Evolutionary conservation across 1,139 yeast species (phyloP).

Genomic region (Blastobotrys illinoisensis): DNA sequence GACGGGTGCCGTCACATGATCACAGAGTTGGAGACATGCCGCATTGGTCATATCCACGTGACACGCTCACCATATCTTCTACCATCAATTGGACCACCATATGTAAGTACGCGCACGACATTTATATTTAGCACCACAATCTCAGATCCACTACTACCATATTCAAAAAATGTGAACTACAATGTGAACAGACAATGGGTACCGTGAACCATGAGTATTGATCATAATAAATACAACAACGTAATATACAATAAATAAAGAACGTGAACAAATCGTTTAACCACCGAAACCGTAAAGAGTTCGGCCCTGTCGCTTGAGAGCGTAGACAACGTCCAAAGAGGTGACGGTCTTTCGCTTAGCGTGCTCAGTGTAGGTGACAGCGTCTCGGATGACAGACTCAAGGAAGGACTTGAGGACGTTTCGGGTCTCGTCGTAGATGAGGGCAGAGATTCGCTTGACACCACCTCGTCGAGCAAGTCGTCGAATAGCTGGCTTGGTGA

Average conservation of each 20-base stretch:
- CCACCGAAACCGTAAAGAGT: slow-evolving; percentile 99
- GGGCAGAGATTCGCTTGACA: slow-evolving; percentile 99
- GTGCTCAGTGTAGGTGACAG: slow-evolving; percentile 99
- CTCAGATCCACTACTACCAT: no score
- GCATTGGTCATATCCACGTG: background rate
- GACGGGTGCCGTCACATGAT: background rate
- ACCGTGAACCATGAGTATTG: slow-evolving; percentile 2
- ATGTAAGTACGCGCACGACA: no score
- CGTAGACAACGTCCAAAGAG: slow-evolving; percentile 97
- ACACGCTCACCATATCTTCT: background rate
- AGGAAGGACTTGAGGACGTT: slow-evolving; percentile 93
- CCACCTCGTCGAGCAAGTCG: slow-evolving; percentile 99
- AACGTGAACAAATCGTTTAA: slow-evolving; percentile 38
- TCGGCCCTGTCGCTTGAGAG: slow-evolving; percentile 99
- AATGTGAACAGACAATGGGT: no score
- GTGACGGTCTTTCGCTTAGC: slow-evolving; percentile 99
- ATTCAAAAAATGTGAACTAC: no score
- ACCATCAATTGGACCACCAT: no score
- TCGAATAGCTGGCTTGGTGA: slow-evolving; percentile 99
- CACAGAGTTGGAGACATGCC: background rate
- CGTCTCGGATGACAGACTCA: slow-evolving; percentile 97
- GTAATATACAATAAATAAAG: background rate
- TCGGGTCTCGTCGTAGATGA: slow-evolving; percentile 98
- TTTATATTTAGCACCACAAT: background rate
- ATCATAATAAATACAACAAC: slow-evolving; percentile 5